Base-by-base conservation (phyloP, 352 stramenopile genomes). In the Pythium rhizo-oryzae region DNA sequence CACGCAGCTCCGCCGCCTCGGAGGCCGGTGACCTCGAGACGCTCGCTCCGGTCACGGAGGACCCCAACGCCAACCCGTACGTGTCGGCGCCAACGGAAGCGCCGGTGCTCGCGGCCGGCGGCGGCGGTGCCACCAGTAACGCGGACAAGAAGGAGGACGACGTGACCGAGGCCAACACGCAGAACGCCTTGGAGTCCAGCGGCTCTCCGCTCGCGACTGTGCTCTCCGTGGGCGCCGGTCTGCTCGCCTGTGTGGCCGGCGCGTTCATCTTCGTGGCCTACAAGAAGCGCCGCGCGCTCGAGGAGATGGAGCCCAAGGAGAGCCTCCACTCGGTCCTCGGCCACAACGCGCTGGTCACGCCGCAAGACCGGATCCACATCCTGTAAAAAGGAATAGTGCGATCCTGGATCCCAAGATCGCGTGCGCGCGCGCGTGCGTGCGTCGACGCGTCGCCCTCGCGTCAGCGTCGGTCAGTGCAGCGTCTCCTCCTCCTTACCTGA, bases 301-400 rank as follows among this genome's bases (percentile, higher is more conserved):
- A 70, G 39, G 55, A 18, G 13, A 49, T 65, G 56, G 64, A 65
- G 39, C 64, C 55, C 35, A 70, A 70, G 64, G 28, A 64, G 24
- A 47, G 53, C 52, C 28, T 47, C 28, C 28, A 50, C n/a, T 56
- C 52, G 28, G 53, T 52, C 47, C 4, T 50, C 4, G 28, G 23
- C 64, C 57, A 70, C 56, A n/a, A 49, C 18, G 64, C 55, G 49
- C 39, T 64, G 28, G 47, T 49, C 33, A 70, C 64, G 47, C 55
- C 64, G 28, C 37, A 59, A 16, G 41, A 54, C 11, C 43, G 46
- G n/a, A 59, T 67, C 60, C 49, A 67, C 37, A 53, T 67, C 23
- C 50, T 67, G 41, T 47, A 47, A 47, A 47, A 19, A n/a, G 41
- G 15, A n/a, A 19, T 19, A n/a, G 41, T 47, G 15, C 41, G 41